Evolutionary conservation across 1,284 basidiomycete genomes (phyloP), one percentile per base, ranked within the genome.

Genomic region (Grifola frondosa): DNA sequence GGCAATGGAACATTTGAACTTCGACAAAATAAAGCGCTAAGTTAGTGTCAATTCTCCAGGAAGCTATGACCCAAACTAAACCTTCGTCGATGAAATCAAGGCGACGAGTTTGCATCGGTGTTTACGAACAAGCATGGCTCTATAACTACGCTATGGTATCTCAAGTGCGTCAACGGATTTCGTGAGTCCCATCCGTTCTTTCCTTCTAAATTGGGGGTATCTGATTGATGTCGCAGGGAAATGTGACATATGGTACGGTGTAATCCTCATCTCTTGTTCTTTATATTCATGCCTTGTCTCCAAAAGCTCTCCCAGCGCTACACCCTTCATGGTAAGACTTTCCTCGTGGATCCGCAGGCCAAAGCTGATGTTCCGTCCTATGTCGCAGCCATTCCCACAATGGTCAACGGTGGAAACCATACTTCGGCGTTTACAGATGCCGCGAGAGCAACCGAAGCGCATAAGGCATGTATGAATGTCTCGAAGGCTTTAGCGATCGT

Each of bases 331-430:
- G 73, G 83, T 84, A 57, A 57, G 5, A 13, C 6, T 19, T 11
- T 13, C 36, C 22, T 44, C 23, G n/a, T n/a, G n/a, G n/a, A n/a
- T n/a, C n/a, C n/a, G n/a, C n/a, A n/a, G n/a, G n/a, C n/a, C n/a
- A n/a, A n/a, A n/a, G n/a, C n/a, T n/a, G n/a, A n/a, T n/a, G n/a
- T n/a, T n/a, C n/a, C n/a, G n/a, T n/a, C n/a, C n/a, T n/a, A n/a
- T n/a, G n/a, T n/a, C n/a, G n/a, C 49, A 86, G 85, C 80, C 10
- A 88, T 88, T 43, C 82, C 84, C 11, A 84, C 82, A 3, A 63
- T 68, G 40, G 71, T 71, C 6, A 62, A 72, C 29, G 81, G 82
- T 24, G 80, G 78, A 10, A 88, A 88, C 51, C 84, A 88, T 48
- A 86, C 85, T 1, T 66, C 74, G 5, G 77, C 68, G 2, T 89